Percentiles rank a stretch among this genome's conserved stretches.
Evolutionary conservation across 257 asterid species (phyloP).

Genomic region (Nicotiana undulata): DNA sequence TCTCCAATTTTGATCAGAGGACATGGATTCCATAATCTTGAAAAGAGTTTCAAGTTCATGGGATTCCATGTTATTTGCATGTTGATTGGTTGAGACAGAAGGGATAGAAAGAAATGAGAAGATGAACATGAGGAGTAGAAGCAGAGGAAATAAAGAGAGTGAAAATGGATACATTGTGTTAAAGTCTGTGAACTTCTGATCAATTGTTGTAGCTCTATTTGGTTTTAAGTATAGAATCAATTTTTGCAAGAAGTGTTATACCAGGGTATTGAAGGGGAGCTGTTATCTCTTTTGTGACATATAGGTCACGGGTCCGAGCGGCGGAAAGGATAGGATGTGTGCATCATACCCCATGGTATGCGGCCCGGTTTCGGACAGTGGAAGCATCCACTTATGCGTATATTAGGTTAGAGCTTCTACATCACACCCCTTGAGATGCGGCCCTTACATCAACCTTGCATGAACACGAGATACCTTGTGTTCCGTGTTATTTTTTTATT

Average conservation of each 20-base stretch:
- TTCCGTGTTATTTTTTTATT: too few relatives aligned
- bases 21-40: constrained; percentile 65
- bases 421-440: accelerated
- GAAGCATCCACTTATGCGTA: too few relatives aligned
- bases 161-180: constrained; percentile 37
- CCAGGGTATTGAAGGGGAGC: neutral
- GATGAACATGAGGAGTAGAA: constrained; percentile 6
- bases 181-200: neutral
- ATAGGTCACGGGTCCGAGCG: too few relatives aligned
- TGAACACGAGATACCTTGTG: accelerated
- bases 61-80: constrained; percentile 30
- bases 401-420: too few relatives aligned
- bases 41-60: constrained; percentile 52
- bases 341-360: too few relatives aligned
- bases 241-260: neutral
- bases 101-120: neutral
- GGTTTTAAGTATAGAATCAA: neutral
- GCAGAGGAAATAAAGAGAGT: constrained; percentile 15
- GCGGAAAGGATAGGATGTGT: too few relatives aligned
- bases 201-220: neutral
- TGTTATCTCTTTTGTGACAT: too few relatives aligned
- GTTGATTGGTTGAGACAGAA: constrained; percentile 19
- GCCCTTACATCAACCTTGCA: accelerated
- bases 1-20: constrained; percentile 59
- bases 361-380: too few relatives aligned